These are phyloP conservation scores for Dalbergia cochinchinensis DNA, from an alignment of 306 rosid species.

Conservation along the genomic window DNA sequence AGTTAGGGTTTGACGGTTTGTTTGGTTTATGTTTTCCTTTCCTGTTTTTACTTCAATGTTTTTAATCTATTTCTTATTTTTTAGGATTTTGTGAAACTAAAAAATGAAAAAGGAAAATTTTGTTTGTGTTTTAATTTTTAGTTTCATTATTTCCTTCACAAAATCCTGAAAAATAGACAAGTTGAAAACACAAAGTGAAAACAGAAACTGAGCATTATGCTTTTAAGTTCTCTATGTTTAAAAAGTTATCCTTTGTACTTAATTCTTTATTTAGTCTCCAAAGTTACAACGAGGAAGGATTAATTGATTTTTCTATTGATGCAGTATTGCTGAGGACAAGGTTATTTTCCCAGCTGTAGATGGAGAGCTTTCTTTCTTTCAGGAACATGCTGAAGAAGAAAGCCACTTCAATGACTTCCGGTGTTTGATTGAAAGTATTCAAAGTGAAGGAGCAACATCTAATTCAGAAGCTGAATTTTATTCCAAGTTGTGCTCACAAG, in stretches of 20 bases:
- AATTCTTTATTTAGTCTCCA: conserved; percentile 2
- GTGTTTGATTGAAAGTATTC: conserved; percentile 86
- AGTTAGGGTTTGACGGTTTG: not conserved
- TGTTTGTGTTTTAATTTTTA: too few relatives aligned
- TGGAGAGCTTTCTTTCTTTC: conserved; percentile 85
- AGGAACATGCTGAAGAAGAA: conserved; percentile 97
- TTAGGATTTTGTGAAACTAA: too few relatives aligned
- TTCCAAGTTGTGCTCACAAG: conserved; percentile 86
- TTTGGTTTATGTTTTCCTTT: too few relatives aligned
- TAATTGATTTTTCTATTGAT: conserved; percentile 50
- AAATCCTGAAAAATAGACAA: not conserved
- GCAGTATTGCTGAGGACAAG: conserved; percentile 98
- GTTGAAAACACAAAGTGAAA: not conserved
- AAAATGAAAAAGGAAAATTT: too few relatives aligned
- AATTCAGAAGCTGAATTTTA: conserved; percentile 85
- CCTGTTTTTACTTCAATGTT: too few relatives aligned
- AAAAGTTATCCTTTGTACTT: conserved; percentile 22
- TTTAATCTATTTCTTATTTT: too few relatives aligned
- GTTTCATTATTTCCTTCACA: too few relatives aligned
- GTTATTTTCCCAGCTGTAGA: conserved; percentile 97
- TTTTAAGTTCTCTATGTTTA: conserved; percentile 3
- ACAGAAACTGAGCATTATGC: too few relatives aligned
- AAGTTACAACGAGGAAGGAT: conserved; percentile 10
- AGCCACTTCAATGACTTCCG: conserved; percentile 94
- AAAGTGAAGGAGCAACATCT: conserved; percentile 83